A percentile compares a stretch with the other conserved stretches of the same genome.
Evolutionary conservation across 2,329 filamentous ascomycete genomes (phyloP).

Genomic region (Trichothecium roseum): DNA sequence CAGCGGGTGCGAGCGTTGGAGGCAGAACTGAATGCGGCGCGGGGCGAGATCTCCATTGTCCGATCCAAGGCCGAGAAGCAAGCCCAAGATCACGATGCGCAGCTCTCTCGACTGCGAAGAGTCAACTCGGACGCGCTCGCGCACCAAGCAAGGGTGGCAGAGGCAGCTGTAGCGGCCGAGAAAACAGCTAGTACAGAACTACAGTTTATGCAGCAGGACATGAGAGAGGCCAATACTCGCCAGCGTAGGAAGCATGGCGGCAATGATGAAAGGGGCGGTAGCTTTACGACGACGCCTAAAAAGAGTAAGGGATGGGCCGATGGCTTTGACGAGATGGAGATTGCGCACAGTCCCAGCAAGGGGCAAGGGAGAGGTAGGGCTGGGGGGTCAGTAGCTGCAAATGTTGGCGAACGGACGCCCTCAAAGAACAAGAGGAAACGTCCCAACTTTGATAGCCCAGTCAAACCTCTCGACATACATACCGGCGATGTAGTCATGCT

Average conservation of each 20-base stretch:
- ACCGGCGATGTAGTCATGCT: constrained; percentile 28
- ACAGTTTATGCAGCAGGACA: constrained; percentile 62
- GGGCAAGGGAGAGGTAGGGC: constrained; percentile 29
- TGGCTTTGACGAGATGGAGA: constrained; percentile 63
- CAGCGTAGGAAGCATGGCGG: constrained; percentile 34
- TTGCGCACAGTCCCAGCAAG: constrained; percentile 43
- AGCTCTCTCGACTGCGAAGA: constrained; percentile 51
- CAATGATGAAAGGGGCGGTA: constrained; percentile 6
- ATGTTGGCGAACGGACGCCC: constrained; percentile 46
- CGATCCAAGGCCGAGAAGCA: constrained; percentile 57
- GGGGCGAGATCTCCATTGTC: constrained; percentile 67
- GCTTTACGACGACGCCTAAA: constrained; percentile 44
- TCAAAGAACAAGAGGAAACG: constrained; percentile 64
- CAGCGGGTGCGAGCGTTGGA: constrained; percentile 42
- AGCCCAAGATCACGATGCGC: constrained; percentile 50
- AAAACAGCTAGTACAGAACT: constrained; percentile 58
- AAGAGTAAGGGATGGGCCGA: constrained; percentile 52
- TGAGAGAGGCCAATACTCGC: constrained; percentile 46
- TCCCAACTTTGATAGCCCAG: constrained; percentile 53
- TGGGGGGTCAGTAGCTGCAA: constrained; percentile 29
- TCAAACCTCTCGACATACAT: constrained; percentile 45
- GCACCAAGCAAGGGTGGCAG: constrained; percentile 52
- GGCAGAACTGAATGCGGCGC: constrained; percentile 48
- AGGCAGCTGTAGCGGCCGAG: constrained; percentile 54
- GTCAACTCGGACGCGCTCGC: constrained; percentile 53